phyloP scores from a whole-genome alignment of 331 rosid genomes.

The Acacia concinna region DNA sequence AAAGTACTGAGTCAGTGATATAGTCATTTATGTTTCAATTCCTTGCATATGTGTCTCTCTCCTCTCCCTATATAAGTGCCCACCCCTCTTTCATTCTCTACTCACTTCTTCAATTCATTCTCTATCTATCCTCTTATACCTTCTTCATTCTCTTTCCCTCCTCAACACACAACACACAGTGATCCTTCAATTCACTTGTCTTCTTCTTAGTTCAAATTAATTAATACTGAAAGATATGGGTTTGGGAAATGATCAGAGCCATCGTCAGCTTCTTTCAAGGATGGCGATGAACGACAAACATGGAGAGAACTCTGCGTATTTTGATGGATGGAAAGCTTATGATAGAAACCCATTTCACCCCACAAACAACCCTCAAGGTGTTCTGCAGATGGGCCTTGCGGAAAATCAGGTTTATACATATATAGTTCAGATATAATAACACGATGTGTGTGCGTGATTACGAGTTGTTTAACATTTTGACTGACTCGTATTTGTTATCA shows the following conservation, averaged over 20 bases:
- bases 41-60: neutral
- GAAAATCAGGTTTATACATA: constrained; percentile 56
- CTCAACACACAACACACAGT: neutral
- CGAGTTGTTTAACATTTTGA: neutral
- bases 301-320: constrained; percentile 77
- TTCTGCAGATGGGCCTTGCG: constrained; percentile 92
- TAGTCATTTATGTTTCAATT: no score
- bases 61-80: constrained; percentile 33
- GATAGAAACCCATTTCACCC: constrained; percentile 75
- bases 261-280: constrained; percentile 48
- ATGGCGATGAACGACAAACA: constrained; percentile 70
- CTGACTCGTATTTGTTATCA: neutral
- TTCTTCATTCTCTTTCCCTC: no score
- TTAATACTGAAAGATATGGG: constrained; percentile 24
- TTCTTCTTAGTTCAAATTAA: no score
- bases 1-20: neutral
- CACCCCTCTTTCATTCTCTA: no score
- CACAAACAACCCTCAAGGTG: constrained; percentile 57
- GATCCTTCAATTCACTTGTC: neutral
- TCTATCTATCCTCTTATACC: neutral
- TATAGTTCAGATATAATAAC: neutral
- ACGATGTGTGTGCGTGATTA: neutral
- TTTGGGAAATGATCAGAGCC: constrained; percentile 16
- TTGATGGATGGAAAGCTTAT: constrained; percentile 88
- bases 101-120: neutral